These are phyloP conservation scores for Pinus albicaulis DNA, from an alignment of 75 land plant species.

Conservation along the genomic window DNA sequence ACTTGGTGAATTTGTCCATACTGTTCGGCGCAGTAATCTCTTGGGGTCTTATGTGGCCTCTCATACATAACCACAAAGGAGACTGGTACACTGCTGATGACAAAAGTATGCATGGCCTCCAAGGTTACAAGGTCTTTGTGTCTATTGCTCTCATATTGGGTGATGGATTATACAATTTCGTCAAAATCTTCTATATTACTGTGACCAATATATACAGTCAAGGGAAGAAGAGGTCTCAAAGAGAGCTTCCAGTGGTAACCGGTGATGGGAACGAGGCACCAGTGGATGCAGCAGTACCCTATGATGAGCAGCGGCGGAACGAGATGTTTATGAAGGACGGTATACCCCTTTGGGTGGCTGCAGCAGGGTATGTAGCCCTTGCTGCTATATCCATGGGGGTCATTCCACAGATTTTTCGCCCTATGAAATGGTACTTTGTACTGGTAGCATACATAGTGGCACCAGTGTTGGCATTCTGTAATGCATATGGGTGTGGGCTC, in stretches of 20 bases:
- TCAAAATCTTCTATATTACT: slow-evolving; percentile 17
- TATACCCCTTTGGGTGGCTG: slow-evolving; percentile 36
- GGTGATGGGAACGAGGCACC: not conserved
- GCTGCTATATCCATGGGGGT: slow-evolving; percentile 31
- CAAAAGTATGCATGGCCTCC: slow-evolving; percentile 43
- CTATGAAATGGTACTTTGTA: slow-evolving; percentile 37
- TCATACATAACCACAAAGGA: slow-evolving; percentile 39
- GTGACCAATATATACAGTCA: slow-evolving; percentile 6
- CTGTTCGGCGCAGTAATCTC: slow-evolving; percentile 56
- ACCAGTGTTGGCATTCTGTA: slow-evolving; percentile 60
- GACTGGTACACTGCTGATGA: slow-evolving; percentile 45
- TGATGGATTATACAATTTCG: slow-evolving; percentile 23
- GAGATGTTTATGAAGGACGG: slow-evolving; percentile 39
- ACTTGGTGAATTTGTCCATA: slow-evolving; percentile 54
- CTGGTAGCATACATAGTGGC: slow-evolving; percentile 46
- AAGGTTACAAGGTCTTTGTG: slow-evolving; percentile 62
- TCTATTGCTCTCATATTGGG: slow-evolving; percentile 28
- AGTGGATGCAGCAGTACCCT: not conserved
- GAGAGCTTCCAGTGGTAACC: not conserved
- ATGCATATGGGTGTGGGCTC: slow-evolving; percentile 61
- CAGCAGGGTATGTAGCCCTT: slow-evolving; percentile 22
- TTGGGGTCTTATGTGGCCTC: slow-evolving; percentile 82
- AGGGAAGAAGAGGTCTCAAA: not conserved
- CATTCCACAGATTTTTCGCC: slow-evolving; percentile 37
- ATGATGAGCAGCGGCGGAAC: slow-evolving; percentile 17